Base-by-base conservation (phyloP, 176 grass and related monocot species). In the Dendrocalamus sinicus region DNA sequence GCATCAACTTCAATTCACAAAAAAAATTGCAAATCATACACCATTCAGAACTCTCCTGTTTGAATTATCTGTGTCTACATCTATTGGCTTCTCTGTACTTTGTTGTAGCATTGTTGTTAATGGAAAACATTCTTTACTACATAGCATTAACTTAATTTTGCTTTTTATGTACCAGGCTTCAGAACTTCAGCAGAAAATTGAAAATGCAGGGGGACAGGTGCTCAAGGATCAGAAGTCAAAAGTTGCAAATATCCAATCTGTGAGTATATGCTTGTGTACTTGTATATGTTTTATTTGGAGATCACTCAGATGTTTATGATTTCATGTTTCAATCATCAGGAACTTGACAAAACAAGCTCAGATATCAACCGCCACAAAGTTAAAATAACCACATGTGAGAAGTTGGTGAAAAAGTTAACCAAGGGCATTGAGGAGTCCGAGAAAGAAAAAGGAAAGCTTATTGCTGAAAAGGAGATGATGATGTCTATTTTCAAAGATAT, bases 181-280 rank as follows among this genome's bases (percentile, higher is more conserved):
- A 70, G 90, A 96, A 81, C 93, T 99, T 91, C 96, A 99, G 83
- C 86, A 94, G 53, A 92, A 94, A 90, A 94, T 99, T 78, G 93
- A 99, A 94, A 94, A 99, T 81, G 90, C 81, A 9, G 96, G 96
- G 63, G 96, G 96, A 12, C 86, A 99, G 81, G 40, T 57, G 78
- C 86, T 99, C 41, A 96, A 99, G 89, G 91, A 94, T 89, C 96
- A 96, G 81, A 96, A 96, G 78, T 64, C 79, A 75, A 99, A 99
- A 95, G 93, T 96, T 44, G 73, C 64, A 52, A 84, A 83, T 39
- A 96, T 94, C 74, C 96, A 98, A 91, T 92, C 88, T 76, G 96
- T 98, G 77, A 86, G 92, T 76, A 81, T 77, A 76, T 86, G 52
- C 61, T 73, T 64, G 48, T 37, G 16, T 74, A 37, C 55, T 40